Conservation (phyloP, 23 red algal genomes). For the Gracilaria caudata region DNA sequence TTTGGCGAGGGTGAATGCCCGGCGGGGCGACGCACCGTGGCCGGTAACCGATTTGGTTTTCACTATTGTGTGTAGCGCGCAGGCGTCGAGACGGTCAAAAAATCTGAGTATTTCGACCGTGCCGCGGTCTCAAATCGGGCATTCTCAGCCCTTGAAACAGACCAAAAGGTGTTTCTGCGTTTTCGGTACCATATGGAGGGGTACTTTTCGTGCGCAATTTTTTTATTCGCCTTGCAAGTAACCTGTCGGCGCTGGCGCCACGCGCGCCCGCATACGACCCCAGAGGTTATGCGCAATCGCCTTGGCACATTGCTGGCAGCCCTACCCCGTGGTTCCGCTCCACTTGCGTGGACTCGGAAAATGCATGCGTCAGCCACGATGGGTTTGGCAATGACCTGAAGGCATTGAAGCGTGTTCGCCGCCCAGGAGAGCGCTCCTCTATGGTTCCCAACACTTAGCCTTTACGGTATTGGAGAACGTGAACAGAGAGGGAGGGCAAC, state of each 20-base stretch:
- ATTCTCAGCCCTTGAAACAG: slow-evolving; percentile 1
- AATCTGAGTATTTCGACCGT: neutral
- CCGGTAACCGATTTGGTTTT: neutral
- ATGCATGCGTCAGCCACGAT: too few relatives aligned
- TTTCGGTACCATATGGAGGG: neutral
- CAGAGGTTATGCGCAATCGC: too few relatives aligned
- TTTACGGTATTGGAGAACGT: too few relatives aligned
- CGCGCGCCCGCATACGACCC: neutral
- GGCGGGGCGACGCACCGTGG: neutral
- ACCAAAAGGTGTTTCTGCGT: neutral
- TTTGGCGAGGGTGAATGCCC: too few relatives aligned
- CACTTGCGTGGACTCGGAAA: too few relatives aligned
- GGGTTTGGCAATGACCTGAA: too few relatives aligned
- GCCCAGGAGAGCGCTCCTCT: too few relatives aligned
- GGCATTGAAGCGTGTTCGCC: too few relatives aligned
- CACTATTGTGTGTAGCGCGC: neutral
- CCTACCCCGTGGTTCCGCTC: too few relatives aligned
- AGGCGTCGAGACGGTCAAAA: neutral
- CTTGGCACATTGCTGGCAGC: too few relatives aligned
- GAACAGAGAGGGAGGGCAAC: too few relatives aligned
- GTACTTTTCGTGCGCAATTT: neutral
- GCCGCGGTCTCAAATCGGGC: neutral
- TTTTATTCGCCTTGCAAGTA: neutral
- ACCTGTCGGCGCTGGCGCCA: neutral
- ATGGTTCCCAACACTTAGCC: too few relatives aligned